Evolutionary conservation across 352 stramenopile genomes (phyloP).

Genomic region (Thraustotheca clavata): DNA sequence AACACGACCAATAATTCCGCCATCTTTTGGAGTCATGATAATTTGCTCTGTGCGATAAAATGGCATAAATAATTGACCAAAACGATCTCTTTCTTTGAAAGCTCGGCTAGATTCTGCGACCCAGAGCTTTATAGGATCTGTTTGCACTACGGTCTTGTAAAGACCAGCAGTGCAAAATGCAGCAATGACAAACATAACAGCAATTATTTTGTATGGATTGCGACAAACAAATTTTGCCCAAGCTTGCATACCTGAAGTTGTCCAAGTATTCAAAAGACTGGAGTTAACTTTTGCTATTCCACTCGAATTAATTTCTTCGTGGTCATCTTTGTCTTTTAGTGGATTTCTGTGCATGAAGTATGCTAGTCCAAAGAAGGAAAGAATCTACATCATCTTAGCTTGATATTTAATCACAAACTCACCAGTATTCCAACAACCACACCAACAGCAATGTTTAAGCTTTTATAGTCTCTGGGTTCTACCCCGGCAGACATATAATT

Average conservation of each 20-base stretch:
- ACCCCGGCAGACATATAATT: background rate
- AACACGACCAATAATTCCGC: conserved; percentile 29
- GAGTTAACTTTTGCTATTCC: background rate
- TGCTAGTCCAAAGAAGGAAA: background rate
- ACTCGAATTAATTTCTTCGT: background rate
- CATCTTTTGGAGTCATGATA: conserved; percentile 45
- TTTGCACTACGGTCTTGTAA: conserved; percentile 33
- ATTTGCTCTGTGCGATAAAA: conserved; percentile 49
- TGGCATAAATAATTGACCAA: conserved; percentile 41
- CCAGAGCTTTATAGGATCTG: conserved; percentile 48
- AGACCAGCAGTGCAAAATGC: conserved; percentile 26
- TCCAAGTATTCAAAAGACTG: background rate
- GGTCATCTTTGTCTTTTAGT: background rate
- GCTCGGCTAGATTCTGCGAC: conserved; percentile 32
- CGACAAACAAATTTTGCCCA: conserved; percentile 36
- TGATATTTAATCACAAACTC: background rate
- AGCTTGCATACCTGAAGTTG: conserved; percentile 25
- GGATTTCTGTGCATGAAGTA: background rate
- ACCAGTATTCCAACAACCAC: background rate
- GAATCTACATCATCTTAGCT: background rate
- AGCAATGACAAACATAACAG: conserved; percentile 22
- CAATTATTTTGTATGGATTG: conserved; percentile 26
- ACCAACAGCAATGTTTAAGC: background rate
- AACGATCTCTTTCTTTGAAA: conserved; percentile 37
- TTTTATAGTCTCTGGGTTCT: background rate